Conservation (phyloP, 148 eudicot genomes). For the Suaeda aralocaspica region DNA sequence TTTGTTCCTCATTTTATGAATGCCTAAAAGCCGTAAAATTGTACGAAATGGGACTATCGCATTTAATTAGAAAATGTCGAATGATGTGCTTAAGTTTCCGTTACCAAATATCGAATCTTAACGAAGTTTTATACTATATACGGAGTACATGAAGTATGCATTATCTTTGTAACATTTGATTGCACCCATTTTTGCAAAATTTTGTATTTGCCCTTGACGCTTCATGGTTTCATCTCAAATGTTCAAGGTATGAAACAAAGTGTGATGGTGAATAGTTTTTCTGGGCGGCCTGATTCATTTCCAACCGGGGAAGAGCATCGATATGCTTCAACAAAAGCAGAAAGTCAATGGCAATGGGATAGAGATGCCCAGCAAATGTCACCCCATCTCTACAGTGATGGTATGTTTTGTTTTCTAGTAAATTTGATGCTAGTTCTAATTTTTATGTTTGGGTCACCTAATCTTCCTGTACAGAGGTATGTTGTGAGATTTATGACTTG, state of each 20-base stretch:
- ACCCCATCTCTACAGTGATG: conserved; percentile 35
- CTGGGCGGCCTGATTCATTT: conserved; percentile 28
- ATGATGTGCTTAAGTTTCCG: no score
- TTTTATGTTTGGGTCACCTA: not conserved
- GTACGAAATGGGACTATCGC: no score
- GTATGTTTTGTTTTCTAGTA: conserved; percentile 13
- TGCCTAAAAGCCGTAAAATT: no score
- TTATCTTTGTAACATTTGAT: no score
- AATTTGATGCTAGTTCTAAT: not conserved
- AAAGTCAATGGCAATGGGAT: conserved; percentile 42
- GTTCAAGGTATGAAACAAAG: conserved; percentile 32
- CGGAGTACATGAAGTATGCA: no score
- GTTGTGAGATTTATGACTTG: not conserved
- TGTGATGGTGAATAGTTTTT: conserved; percentile 20
- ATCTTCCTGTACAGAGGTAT: not conserved
- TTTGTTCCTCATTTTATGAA: not conserved
- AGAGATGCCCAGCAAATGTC: conserved; percentile 41
- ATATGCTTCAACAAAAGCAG: conserved; percentile 26
- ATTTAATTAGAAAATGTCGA: no score
- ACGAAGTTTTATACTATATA: no score
- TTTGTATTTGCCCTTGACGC: not conserved
- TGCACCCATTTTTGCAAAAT: not conserved
- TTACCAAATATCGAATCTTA: no score
- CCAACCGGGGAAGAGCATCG: conserved; percentile 29
- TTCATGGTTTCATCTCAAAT: no score